Evolutionary conservation across 306 rosid genomes (phyloP), one percentile per base, ranked within the genome.

Genomic region (Vigna nakashimae): DNA sequence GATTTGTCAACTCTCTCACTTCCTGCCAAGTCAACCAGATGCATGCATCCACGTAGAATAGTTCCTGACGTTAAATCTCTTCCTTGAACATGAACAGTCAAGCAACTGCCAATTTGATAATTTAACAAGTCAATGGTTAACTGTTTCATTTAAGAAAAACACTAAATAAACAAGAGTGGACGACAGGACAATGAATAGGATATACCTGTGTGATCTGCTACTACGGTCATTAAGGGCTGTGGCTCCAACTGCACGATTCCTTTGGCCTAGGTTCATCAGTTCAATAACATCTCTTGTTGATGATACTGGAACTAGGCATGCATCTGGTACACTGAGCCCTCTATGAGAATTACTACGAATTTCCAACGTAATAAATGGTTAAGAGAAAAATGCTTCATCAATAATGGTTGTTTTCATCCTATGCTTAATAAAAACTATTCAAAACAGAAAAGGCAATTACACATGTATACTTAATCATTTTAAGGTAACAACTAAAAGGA

Each of bases 51-150:
- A 9, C 93, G 95, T 56, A 90, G 85, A 45, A 75, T 77, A 73
- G 85, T 20, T 53, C 97, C 98, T 12, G 97, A 88, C 24, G 98
- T 89, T 90, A 94, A 88, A 85, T 94, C 95, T 83, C 91, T 87
- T 83, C 98, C 98, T 92, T 94, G 98, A 87, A 94, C 86, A 51
- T 94, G 98, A 86, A 94, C 98, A 40, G 97, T 92, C 92, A 94
- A 87, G 89, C 98, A 94, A 82, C 98, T 94, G 90, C 78, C 79
- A 88, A 76, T 83, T 57, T 57, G 65, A 85, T 57, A 68, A 81
- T 81, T 74, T 22, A 51, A 82, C 57, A 34, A 46, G 82, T n/a
- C 71, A 74, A 76, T 36, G 53, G 76, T 69, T 72, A 59, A 77
- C 64, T 72, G 64, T 48, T 43, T 71, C 72, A 59, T 42, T 65